These are phyloP conservation scores for Aspergillus pseudoterreus DNA, from an alignment of 2,329 filamentous ascomycete species.

Conservation along the genomic window DNA sequence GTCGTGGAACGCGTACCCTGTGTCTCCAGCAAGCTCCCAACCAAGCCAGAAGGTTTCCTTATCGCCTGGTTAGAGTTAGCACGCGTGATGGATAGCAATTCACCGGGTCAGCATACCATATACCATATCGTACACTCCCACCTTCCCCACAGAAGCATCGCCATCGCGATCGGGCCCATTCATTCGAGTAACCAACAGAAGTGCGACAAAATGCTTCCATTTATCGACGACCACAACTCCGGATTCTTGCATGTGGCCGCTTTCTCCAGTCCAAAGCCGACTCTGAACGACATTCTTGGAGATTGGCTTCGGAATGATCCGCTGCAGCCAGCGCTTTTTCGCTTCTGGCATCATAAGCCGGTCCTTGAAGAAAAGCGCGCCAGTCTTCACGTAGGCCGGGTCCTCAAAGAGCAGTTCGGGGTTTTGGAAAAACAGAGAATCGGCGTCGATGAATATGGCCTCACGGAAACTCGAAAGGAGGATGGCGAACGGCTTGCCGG, in stretches of 20 bases:
- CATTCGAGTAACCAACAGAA: conserved; percentile 34
- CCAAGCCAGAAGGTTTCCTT: conserved; percentile 51
- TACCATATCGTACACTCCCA: conserved; percentile 47
- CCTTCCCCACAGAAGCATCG: conserved; percentile 30
- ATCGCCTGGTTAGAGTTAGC: conserved; percentile 32
- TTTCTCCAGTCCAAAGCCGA: conserved; percentile 15
- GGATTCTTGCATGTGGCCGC: conserved; percentile 38
- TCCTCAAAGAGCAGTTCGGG: conserved; percentile 43
- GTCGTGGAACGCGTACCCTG: conserved; percentile 43
- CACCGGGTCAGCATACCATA: conserved; percentile 31
- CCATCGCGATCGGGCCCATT: conserved; percentile 44
- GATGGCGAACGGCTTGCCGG: conserved; percentile 47
- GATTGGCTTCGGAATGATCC: conserved; percentile 43
- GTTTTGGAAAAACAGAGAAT: conserved; percentile 43
- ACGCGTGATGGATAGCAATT: background rate
- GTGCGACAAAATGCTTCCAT: conserved; percentile 44
- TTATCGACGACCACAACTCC: conserved; percentile 48
- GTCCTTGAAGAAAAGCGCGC: conserved; percentile 48
- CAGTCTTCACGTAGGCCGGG: conserved; percentile 39
- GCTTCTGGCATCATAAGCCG: conserved; percentile 39
- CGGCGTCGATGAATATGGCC: conserved; percentile 47
- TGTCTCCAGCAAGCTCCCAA: conserved; percentile 45
- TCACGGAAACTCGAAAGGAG: conserved; percentile 47
- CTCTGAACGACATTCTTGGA: conserved; percentile 37
- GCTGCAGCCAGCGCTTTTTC: conserved; percentile 38